These are phyloP conservation scores for Bjerkandera adusta DNA, from an alignment of 1,284 basidiomycete species.

Conservation along the genomic window DNA sequence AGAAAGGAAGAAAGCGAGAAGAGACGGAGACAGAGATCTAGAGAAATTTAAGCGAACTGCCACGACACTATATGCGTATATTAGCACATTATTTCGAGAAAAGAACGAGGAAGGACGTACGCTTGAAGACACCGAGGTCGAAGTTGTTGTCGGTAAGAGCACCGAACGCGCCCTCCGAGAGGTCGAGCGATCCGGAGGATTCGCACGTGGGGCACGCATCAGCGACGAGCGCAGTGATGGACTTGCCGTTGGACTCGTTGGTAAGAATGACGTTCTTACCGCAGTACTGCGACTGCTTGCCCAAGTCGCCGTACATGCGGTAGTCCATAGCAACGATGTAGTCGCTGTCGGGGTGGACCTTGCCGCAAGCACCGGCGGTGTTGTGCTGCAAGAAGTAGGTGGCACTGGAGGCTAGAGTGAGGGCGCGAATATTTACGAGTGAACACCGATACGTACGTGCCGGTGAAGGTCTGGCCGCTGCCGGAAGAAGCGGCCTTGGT, in stretches of 20 bases:
- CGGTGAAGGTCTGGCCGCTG: constrained; percentile 2
- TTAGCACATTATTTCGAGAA: background rate
- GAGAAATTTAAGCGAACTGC: constrained; percentile 37
- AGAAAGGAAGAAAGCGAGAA: constrained; percentile 19
- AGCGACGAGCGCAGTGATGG: constrained; percentile 62
- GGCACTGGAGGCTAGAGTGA: constrained; percentile 18
- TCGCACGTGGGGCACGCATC: constrained; percentile 87
- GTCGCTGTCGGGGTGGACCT: constrained; percentile 61
- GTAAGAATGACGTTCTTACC: constrained; percentile 65
- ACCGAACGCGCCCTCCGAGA: constrained; percentile 75
- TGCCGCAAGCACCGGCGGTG: constrained; percentile 73
- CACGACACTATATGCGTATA: constrained; percentile 40
- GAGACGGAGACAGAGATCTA: constrained; percentile 10
- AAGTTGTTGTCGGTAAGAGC: constrained; percentile 21
- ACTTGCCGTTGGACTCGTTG: constrained; percentile 54
- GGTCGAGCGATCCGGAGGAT: constrained; percentile 70
- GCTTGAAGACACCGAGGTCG: constrained; percentile 52
- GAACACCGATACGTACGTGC: constrained; percentile 36
- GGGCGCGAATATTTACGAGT: background rate
- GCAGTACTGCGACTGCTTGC: constrained; percentile 55
- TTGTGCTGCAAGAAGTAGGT: constrained; percentile 57
- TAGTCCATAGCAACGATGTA: constrained; percentile 64
- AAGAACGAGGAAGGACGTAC: constrained; percentile 37
- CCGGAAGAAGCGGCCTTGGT: constrained; percentile 23
- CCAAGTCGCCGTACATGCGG: constrained; percentile 48